These are phyloP conservation scores for Arabidopsis suecica DNA, from an alignment of 345 rosid genomes.

Conservation along the genomic window DNA sequence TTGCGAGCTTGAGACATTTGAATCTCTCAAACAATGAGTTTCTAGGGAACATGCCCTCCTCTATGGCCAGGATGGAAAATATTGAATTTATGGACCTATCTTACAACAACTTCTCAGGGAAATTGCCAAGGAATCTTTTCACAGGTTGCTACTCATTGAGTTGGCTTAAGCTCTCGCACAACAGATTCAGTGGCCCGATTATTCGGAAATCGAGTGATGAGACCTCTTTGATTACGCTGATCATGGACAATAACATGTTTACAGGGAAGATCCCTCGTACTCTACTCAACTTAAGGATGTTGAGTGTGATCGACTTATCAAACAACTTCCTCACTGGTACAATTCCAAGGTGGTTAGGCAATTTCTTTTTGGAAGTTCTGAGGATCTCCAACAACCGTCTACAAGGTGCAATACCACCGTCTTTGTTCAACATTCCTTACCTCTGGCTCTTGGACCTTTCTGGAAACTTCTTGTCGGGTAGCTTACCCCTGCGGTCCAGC, in stretches of 20 bases:
- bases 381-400: conserved; percentile 23
- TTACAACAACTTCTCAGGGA: conserved; percentile 38
- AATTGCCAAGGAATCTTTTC: conserved; percentile 28
- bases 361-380: conserved; percentile 16
- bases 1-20: conserved; percentile 27
- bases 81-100: conserved; percentile 39
- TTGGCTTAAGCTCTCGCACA: conserved; percentile 38
- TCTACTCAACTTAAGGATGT: conserved; percentile 25
- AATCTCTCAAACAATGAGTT: conserved; percentile 38
- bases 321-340: conserved; percentile 34
- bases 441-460: conserved; percentile 38
- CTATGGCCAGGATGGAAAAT: conserved; percentile 20
- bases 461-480: conserved; percentile 27
- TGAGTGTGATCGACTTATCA: conserved; percentile 29
- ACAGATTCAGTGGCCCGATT: conserved; percentile 30
- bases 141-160: conserved; percentile 11
- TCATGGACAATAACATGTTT: conserved; percentile 36
- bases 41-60: conserved; percentile 36
- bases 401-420: conserved; percentile 22
- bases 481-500: conserved; percentile 9
- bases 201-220: conserved; percentile 3
- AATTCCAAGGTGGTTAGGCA: conserved; percentile 35
- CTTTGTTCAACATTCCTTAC: conserved; percentile 32
- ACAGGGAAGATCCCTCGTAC: conserved; percentile 24
- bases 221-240: conserved; percentile 20